These are phyloP conservation scores for Ogataea trehaloabstinens DNA, from an alignment of 805 yeast species.

Conservation along the genomic window DNA sequence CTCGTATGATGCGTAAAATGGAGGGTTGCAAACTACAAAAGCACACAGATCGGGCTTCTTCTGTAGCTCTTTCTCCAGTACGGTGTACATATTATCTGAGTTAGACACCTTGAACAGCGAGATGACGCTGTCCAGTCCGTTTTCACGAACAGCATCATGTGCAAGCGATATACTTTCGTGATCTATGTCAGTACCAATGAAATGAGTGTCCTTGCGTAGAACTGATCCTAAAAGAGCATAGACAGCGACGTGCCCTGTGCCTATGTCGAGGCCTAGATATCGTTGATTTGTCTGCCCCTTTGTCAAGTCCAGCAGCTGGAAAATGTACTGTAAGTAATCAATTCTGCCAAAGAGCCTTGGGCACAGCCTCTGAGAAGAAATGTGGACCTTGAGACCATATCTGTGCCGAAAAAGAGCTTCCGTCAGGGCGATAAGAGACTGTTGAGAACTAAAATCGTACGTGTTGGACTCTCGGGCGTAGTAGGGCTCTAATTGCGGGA, in stretches of 20 bases:
- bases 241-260: conserved; percentile 49
- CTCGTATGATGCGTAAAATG: conserved; percentile 39
- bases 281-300: not conserved
- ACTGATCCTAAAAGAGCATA: conserved; percentile 41
- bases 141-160: conserved; percentile 23
- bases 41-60: conserved; percentile 6
- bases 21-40: conserved; percentile 52
- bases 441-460: conserved; percentile 24
- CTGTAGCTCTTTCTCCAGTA: conserved; percentile 2
- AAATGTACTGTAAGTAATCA: conserved; percentile 26
- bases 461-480: conserved; percentile 4
- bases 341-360: conserved; percentile 32
- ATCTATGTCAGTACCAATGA: conserved; percentile 45
- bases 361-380: conserved; percentile 25
- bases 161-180: conserved; percentile 32
- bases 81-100: conserved; percentile 16
- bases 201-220: conserved; percentile 8
- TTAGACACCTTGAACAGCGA: conserved; percentile 10
- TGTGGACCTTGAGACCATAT: conserved; percentile 15
- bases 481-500: conserved; percentile 18
- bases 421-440: conserved; percentile 22
- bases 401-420: conserved; percentile 16
- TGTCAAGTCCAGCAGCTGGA: conserved; percentile 8
- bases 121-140: conserved; percentile 24
- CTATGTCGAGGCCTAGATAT: conserved; percentile 41